Base-by-base conservation (phyloP, 352 stramenopile genomes). In the Phytophthora brassicae region DNA sequence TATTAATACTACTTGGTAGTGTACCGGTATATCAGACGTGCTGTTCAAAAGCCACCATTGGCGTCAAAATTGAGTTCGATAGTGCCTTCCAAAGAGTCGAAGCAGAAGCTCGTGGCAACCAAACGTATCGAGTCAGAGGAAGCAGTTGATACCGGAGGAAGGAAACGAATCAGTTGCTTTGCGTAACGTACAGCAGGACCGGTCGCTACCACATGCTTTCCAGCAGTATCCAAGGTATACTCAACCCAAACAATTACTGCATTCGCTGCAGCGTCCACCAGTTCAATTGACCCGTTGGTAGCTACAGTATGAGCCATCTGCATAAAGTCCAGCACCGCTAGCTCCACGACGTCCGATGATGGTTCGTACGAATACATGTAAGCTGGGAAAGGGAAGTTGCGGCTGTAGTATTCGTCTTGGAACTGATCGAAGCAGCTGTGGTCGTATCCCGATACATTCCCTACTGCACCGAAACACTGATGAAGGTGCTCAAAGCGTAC, bases 141-240 rank as follows among this genome's bases (percentile, higher is more conserved):
- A 19, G 19, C 42, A 38, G 11, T 8, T 4, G 52, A 19, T 26
- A 31, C 36, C 3, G 72, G 67, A 7, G 65, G 60, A 8, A 93
- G 59, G 60, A 93, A 93, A 13, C 84, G 79, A 16, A 93, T 77
- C 22, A 88, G 72, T 64, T 93, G 84, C 73, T 93, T 93, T n/a
- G 79, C 69, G 49, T 89, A 79, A 6, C 73, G 64, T 5, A 80
- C 74, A 1, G 74, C 68, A 17, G 84, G 84, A 1, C 84, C 84
- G 0, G 80, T 88, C 6, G 78, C 66, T 20, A 87, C 72, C 2
- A 87, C 51, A 36, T 86, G 62, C 23, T 75, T 35, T 33, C 61
- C 76, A 12, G 60, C 68, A 24, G 28, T 31, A 51, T 90, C 80
- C 24, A 94, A 64, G 0, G 49, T 24, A 54, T 90, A 89, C 54